phyloP scores from a whole-genome alignment of 78 protist species.

The Polysphondylium violaceum region DNA sequence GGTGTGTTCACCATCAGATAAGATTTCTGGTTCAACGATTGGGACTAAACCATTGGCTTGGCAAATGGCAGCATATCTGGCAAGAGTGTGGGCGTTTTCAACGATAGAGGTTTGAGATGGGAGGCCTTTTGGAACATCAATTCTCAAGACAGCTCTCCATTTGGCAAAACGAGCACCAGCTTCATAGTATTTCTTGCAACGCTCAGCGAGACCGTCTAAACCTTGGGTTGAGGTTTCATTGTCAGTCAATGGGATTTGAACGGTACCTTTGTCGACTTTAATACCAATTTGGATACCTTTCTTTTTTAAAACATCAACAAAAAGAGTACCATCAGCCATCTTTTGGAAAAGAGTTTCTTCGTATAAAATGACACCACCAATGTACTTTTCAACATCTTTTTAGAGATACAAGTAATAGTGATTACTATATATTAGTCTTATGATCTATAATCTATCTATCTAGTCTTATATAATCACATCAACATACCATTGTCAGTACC shows the following conservation, averaged over 20 bases:
- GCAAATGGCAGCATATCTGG: slow-evolving; percentile 95
- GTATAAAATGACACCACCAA: slow-evolving; percentile 94
- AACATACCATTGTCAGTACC: slow-evolving; percentile 39
- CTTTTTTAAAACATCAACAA: slow-evolving; percentile 81
- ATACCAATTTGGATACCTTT: slow-evolving; percentile 93
- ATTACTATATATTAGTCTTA: too few species aligned
- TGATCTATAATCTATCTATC: too few species aligned
- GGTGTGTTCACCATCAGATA: slow-evolving; percentile 90
- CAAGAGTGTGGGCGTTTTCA: slow-evolving; percentile 92
- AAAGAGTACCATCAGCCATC: slow-evolving; percentile 87
- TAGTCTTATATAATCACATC: neutral
- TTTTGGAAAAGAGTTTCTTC: slow-evolving; percentile 95
- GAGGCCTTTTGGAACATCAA: slow-evolving; percentile 79
- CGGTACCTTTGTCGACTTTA: slow-evolving; percentile 92
- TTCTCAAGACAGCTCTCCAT: slow-evolving; percentile 92
- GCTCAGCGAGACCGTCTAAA: slow-evolving; percentile 90
- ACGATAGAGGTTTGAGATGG: slow-evolving; percentile 89
- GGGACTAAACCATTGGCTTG: slow-evolving; percentile 97
- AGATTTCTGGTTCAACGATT: slow-evolving; percentile 97
- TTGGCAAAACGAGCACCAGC: slow-evolving; percentile 98
- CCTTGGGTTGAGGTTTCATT: slow-evolving; percentile 95
- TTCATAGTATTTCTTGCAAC: slow-evolving; percentile 90
- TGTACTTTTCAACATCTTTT: slow-evolving; percentile 80
- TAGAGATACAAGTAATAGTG: neutral
- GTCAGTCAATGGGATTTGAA: slow-evolving; percentile 78